Base-by-base conservation (phyloP, 257 asterid genomes). In the Penstemon davidsonii region DNA sequence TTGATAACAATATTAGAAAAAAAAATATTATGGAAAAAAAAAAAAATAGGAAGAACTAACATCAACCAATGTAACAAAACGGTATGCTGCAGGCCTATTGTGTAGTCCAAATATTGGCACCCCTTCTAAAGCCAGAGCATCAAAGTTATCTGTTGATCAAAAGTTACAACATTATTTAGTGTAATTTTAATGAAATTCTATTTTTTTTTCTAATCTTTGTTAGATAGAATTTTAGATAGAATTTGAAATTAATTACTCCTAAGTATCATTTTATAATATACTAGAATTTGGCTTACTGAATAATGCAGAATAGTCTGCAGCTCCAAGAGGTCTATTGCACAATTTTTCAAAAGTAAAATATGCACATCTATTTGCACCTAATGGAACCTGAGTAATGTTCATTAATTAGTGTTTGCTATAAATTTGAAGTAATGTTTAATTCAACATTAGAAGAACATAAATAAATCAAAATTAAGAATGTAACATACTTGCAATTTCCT, bases 251-350 rank as follows among this genome's bases (percentile, higher is more conserved):
- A 25, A 25, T 25, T 25, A 25, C 33, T 25, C 33, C 33, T 25
- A 25, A 25, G 33, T 25, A 25, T 25, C 33, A 25, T 25, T 25
- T 25, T 25, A 25, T 1, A 25, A 25, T 25, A 25, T 25, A 9
- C 68, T 5, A 36, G 52, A 71, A 67, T 19, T 33, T 8, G 68
- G 78, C 93, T 83, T 76, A 92, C 98, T 84, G 69, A 82, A 92
- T 69, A 92, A 79, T 66, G 96, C 98, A 62, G 90, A 82, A 75
- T 92, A 92, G 71, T 92, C 98, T 33, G 98, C 98, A n/a, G 98
- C 98, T 5, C 98, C 98, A 62, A 92, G 96, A 75, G 98, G 98
- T 60, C 86, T 77, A 72, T 92, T 95, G 10, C 98, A 92, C 53
- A 92, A 92, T 54, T 92, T 97, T 75, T 85, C 97, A 19, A 92